Conservation (phyloP, 345 rosid species). For the Lumnitzera racemosa region DNA sequence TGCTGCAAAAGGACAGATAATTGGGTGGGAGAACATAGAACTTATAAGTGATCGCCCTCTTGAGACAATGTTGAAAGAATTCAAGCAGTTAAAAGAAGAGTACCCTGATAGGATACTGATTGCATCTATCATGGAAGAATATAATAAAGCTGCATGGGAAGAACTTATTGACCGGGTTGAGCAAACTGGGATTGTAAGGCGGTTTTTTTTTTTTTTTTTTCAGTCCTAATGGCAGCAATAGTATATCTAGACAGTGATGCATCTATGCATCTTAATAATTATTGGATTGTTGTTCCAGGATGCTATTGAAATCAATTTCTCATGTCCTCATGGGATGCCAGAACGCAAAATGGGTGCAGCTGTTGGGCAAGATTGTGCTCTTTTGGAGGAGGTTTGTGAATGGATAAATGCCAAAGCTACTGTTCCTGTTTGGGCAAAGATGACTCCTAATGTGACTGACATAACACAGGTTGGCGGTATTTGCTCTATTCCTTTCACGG, state of each 20-base stretch:
- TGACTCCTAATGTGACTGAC: slow-evolving; percentile 99
- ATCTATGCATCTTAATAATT: not conserved
- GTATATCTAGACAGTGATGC: not conserved
- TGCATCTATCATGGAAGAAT: slow-evolving; percentile 99
- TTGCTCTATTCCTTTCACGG: not conserved
- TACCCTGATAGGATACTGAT: slow-evolving; percentile 90
- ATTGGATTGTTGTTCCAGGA: slow-evolving; percentile 34
- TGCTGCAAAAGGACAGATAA: slow-evolving; percentile 71
- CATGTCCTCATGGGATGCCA: slow-evolving; percentile 99
- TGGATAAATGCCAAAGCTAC: slow-evolving; percentile 96
- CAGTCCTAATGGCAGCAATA: not conserved
- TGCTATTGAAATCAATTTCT: slow-evolving; percentile 91
- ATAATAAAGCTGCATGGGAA: slow-evolving; percentile 82
- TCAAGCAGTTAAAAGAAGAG: slow-evolving; percentile 67
- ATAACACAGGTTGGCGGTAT: slow-evolving; percentile 55
- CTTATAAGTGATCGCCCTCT: slow-evolving; percentile 94
- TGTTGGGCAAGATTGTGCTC: slow-evolving; percentile 83
- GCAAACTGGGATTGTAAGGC: slow-evolving; percentile 93
- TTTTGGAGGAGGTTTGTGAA: slow-evolving; percentile 83
- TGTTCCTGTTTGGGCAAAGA: slow-evolving; percentile 99
- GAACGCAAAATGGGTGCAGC: slow-evolving; percentile 99
- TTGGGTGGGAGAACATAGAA: slow-evolving; percentile 98
- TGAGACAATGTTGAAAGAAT: slow-evolving; percentile 90
- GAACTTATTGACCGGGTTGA: slow-evolving; percentile 94
- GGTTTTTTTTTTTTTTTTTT: not conserved